Evolutionary conservation across 2,329 filamentous ascomycete species (phyloP).

Genomic region (Alternaria postmessia): DNA sequence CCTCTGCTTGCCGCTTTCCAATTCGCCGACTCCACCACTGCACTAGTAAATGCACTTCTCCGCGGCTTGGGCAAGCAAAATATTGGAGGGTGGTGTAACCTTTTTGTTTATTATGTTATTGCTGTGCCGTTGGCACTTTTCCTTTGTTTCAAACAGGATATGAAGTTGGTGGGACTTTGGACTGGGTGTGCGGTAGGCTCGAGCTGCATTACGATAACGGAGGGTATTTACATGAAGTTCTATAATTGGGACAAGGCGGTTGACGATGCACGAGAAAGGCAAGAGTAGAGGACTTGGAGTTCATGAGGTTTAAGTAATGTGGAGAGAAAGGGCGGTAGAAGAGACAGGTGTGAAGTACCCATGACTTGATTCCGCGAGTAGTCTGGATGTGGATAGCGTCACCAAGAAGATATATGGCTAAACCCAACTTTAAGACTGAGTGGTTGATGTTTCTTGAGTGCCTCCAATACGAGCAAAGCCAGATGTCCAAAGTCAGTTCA

Average conservation of each 20-base stretch:
- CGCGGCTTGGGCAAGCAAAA: slow-evolving; percentile 50
- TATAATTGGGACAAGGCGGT: slow-evolving; percentile 44
- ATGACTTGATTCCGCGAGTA: not conserved
- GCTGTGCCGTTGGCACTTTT: slow-evolving; percentile 49
- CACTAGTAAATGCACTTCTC: slow-evolving; percentile 49
- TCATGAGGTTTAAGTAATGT: not conserved
- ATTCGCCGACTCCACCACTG: slow-evolving; percentile 49
- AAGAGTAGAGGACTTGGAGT: slow-evolving; percentile 23
- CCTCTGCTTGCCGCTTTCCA: slow-evolving; percentile 50
- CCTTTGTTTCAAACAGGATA: slow-evolving; percentile 46
- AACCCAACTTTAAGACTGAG: not conserved
- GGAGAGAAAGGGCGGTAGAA: not conserved
- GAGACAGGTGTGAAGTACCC: not conserved
- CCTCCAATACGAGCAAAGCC: not conserved
- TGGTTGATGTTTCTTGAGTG: not conserved
- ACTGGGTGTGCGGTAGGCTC: slow-evolving; percentile 47
- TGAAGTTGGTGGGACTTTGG: slow-evolving; percentile 50
- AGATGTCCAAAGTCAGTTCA: not conserved
- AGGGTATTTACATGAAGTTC: slow-evolving; percentile 43
- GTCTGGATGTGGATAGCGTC: not conserved
- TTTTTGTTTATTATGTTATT: slow-evolving; percentile 51
- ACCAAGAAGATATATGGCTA: not conserved
- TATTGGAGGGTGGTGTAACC: slow-evolving; percentile 50
- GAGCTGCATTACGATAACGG: slow-evolving; percentile 44
- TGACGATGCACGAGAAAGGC: slow-evolving; percentile 40